phyloP scores from a whole-genome alignment of 1,284 basidiomycete species.

The Sutorius eximius region DNA sequence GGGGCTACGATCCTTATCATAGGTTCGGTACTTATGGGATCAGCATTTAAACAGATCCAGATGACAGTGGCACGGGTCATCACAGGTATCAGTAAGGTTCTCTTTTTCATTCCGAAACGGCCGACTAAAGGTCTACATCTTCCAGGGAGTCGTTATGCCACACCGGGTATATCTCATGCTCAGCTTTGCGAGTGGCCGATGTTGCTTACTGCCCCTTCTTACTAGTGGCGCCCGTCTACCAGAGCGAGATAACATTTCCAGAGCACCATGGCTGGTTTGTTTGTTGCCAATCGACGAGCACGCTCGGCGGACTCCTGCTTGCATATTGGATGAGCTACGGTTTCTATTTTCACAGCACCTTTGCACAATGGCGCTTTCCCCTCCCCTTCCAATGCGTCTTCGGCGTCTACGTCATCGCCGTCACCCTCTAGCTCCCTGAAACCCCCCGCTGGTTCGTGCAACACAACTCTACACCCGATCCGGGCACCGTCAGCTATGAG shows the following conservation, averaged over 20 bases:
- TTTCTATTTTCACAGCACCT: slow-evolving; percentile 13
- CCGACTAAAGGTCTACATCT: background rate
- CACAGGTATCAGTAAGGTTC: slow-evolving; percentile 11
- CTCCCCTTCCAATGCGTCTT: slow-evolving; percentile 17
- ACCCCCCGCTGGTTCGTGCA: slow-evolving; percentile 20
- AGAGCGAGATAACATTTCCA: slow-evolving; percentile 16
- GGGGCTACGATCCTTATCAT: slow-evolving; percentile 12
- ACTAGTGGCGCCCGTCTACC: slow-evolving; percentile 16
- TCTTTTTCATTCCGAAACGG: background rate
- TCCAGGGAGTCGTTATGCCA: slow-evolving; percentile 20
- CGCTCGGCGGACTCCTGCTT: slow-evolving; percentile 14
- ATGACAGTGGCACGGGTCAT: slow-evolving; percentile 17
- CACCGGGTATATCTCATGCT: slow-evolving; percentile 2
- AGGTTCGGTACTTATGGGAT: slow-evolving; percentile 15
- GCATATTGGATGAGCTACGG: slow-evolving; percentile 21
- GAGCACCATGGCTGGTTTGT: slow-evolving; percentile 18
- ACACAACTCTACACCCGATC: slow-evolving; percentile 9
- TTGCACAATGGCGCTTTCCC: slow-evolving; percentile 18
- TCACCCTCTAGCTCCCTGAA: slow-evolving; percentile 18
- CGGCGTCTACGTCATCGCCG: slow-evolving; percentile 11
- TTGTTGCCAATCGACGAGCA: slow-evolving; percentile 17
- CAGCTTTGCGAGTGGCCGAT: background rate
- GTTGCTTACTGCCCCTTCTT: background rate
- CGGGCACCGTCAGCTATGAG: slow-evolving; percentile 12
- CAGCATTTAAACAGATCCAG: slow-evolving; percentile 15